A percentile compares a stretch with the other conserved stretches of the same genome.
phyloP scores from a whole-genome alignment of 2,329 filamentous ascomycete genomes.

The Davidsoniella australis region DNA sequence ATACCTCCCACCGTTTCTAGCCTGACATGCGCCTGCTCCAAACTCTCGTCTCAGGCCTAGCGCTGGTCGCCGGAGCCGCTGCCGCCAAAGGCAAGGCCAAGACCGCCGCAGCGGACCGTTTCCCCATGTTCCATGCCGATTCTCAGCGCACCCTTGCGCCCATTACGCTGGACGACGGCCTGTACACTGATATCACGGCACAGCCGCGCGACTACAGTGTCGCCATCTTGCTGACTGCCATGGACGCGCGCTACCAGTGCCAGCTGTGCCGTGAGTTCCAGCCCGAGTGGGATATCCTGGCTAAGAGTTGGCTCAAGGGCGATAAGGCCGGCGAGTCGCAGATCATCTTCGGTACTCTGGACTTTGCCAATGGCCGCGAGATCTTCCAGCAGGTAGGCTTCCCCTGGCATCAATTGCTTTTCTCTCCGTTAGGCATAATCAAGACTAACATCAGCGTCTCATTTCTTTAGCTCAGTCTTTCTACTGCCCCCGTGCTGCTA shows the following conservation, averaged over 20 bases:
- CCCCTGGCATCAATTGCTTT: not conserved
- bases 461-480: conserved; percentile 56
- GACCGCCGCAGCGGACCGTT: conserved; percentile 37
- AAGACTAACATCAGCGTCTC: not conserved
- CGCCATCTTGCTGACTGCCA: conserved; percentile 69
- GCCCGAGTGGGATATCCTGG: conserved; percentile 80
- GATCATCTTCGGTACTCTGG: conserved; percentile 66
- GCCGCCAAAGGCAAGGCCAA: conserved; percentile 45
- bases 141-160: conserved; percentile 45
- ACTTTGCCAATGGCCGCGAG: conserved; percentile 70
- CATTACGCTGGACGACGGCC: conserved; percentile 59
- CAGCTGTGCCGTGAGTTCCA: conserved; percentile 79
- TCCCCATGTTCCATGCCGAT: conserved; percentile 53
- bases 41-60: conserved; percentile 43
- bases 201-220: conserved; percentile 70
- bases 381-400: conserved; percentile 67
- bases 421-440: not conserved
- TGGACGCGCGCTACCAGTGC: conserved; percentile 71
- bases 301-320: conserved; percentile 72
- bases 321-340: conserved; percentile 58
- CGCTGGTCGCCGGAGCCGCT: conserved; percentile 42
- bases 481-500: conserved; percentile 83
- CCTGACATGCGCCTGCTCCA: conserved; percentile 48
- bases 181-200: conserved; percentile 59
- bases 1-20: not conserved